Conservation (phyloP, 2,329 filamentous ascomycete species). For the Colletotrichum salicis region DNA sequence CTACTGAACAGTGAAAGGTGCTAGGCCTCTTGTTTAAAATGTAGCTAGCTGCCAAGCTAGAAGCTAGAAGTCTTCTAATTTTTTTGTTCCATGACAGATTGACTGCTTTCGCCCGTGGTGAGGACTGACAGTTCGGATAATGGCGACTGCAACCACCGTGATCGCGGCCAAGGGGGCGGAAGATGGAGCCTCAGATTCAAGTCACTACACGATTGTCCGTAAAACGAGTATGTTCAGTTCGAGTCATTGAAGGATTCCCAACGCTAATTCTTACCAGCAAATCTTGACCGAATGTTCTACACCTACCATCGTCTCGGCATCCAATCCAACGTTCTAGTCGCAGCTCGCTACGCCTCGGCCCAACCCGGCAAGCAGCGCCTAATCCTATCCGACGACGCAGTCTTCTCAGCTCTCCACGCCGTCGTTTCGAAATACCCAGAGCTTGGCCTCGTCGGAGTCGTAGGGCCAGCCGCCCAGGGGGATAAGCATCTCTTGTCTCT, state of each 20-base stretch:
- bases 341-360: constrained; percentile 36
- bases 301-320: constrained; percentile 38
- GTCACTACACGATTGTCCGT: constrained; percentile 12
- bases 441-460: constrained; percentile 34
- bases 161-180: not conserved
- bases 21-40: not conserved
- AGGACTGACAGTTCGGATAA: not conserved
- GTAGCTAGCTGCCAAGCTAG: not conserved
- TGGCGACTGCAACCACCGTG: not conserved
- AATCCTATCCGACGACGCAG: constrained; percentile 16
- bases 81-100: not conserved
- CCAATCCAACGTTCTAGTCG: constrained; percentile 39
- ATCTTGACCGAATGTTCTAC: constrained; percentile 37
- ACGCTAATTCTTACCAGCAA: not conserved
- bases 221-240: constrained; percentile 9
- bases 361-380: not conserved
- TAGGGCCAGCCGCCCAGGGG: constrained; percentile 7
- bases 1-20: not conserved
- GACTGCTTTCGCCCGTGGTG: not conserved
- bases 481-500: constrained; percentile 16
- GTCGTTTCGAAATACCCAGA: constrained; percentile 36
- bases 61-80: not conserved
- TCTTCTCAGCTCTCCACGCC: constrained; percentile 36
- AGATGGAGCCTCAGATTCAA: not conserved
- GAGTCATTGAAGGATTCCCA: not conserved